Evolutionary conservation across 306 rosid genomes (phyloP), one percentile per base, ranked within the genome.

Genomic region (Malus sylvestris): DNA sequence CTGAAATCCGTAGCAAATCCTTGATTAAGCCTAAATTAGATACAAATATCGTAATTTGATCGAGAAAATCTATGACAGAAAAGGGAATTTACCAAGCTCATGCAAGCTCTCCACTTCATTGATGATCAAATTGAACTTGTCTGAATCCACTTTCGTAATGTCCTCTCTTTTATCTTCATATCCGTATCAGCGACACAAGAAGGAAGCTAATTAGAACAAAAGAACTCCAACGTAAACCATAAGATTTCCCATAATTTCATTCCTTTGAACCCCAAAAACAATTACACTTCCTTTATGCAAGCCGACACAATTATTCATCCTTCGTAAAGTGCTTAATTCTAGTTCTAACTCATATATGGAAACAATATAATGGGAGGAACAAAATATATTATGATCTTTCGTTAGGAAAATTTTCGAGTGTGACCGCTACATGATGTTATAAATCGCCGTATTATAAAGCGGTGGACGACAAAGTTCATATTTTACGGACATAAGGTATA

Each of bases 111-210:
- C 89, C 38, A 92, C 87, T 78, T 90, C 85, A 32, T 70, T 68
- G 68, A 94, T 81, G 57, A 94, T 86, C 5, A 71, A 29, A 45
- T 80, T 67, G 55, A 94, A 94, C 76, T 77, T 90, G 4, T 92
- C 78, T 0, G 87, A 86, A 35, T 94, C 89, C 3, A 61, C 59
- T 70, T 55, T 80, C 19, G 85, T 29, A 75, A 94, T 81, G 30
- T 89, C 96, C 10, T 94, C 97, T 74, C 76, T 84, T 66, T 89
- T 77, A 63, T 92, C 98, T 94, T 88, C 81, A 33, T 70, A 70
- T 20, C 2, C 33, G 64, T 42, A 42, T 33, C 20, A 70, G 22
- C 12, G 4, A 6, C 68, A 63, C n/a, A 20, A 19, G 16, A 15
- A 18, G 60, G 15, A 51, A 22, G 20, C 1, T 58, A 13, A 15